Percentiles rank a stretch among this genome's conserved stretches.
These are phyloP conservation scores for Stachybotrys chartarum DNA, from an alignment of 2,329 filamentous ascomycete genomes.

Conservation along the genomic window DNA sequence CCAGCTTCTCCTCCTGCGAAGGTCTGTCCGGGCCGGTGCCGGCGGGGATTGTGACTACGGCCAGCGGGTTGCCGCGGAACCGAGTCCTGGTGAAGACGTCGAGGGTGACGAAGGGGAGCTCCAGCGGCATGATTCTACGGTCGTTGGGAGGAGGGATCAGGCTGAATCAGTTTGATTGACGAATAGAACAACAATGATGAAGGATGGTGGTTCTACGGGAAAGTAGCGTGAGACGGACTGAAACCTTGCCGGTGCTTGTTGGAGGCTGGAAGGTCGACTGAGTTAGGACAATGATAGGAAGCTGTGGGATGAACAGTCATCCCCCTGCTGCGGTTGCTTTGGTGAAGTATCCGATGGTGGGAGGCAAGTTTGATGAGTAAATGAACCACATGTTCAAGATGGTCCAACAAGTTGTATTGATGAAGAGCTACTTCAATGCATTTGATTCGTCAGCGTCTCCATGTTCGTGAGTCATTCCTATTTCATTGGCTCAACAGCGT, in stretches of 20 bases:
- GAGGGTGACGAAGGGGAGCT: constrained; percentile 44
- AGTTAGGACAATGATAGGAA: background rate
- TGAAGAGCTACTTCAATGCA: too few species aligned
- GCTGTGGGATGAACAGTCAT: background rate
- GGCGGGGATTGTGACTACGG: constrained; percentile 47
- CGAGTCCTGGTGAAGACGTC: constrained; percentile 49
- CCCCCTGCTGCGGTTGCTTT: background rate
- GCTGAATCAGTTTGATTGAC: background rate
- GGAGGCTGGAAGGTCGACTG: background rate
- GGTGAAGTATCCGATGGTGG: too few species aligned
- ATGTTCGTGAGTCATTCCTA: too few species aligned
- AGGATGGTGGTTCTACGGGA: background rate
- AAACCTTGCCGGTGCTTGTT: background rate
- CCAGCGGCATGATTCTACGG: constrained; percentile 10
- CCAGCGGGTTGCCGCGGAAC: constrained; percentile 53
- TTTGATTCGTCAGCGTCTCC: too few species aligned
- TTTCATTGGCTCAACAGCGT: too few species aligned
- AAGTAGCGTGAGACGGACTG: background rate
- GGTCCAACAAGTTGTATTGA: too few species aligned
- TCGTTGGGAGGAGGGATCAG: too few species aligned
- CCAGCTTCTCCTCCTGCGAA: constrained; percentile 46
- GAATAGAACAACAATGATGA: background rate
- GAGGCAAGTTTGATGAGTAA: too few species aligned
- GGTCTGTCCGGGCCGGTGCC: constrained; percentile 25
- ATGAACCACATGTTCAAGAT: too few species aligned